A percentile compares a stretch with the other conserved stretches of the same genome.
Evolutionary conservation across 73 alveolate genomes (phyloP).

Genomic region (Paraurostyla sp.): DNA sequence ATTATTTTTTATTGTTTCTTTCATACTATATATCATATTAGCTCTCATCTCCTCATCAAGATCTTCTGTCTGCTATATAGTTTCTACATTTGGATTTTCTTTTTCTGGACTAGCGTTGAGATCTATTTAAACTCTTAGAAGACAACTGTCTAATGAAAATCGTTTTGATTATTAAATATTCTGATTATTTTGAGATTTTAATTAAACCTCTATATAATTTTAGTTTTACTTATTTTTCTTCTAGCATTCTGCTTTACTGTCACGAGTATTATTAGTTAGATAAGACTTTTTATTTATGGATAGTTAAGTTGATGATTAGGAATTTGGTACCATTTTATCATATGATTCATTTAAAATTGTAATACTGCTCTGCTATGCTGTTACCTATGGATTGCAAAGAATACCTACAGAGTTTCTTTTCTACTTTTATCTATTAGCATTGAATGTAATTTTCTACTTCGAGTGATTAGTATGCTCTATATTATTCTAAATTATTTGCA

Average conservation of each 20-base stretch:
- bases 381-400: too few relatives aligned
- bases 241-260: neutral
- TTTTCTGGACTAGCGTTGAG: neutral
- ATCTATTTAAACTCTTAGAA: neutral
- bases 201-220: neutral
- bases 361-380: too few relatives aligned
- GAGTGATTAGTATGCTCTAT: too few relatives aligned
- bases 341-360: too few relatives aligned
- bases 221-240: neutral
- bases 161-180: neutral
- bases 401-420: too few relatives aligned
- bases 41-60: conserved; percentile 18
- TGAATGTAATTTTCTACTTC: too few relatives aligned
- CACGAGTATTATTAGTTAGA: too few relatives aligned
- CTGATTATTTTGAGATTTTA: neutral
- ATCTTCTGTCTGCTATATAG: neutral
- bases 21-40: neutral
- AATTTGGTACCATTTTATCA: too few relatives aligned
- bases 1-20: neutral
- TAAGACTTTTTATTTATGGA: too few relatives aligned
- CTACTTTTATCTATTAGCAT: too few relatives aligned
- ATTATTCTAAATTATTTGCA: too few relatives aligned
- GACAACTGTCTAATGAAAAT: neutral
- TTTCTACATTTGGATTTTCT: neutral
- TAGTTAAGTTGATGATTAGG: too few relatives aligned